phyloP scores from a whole-genome alignment of 2,329 filamentous ascomycete species.

The Apiospora arundinis region DNA sequence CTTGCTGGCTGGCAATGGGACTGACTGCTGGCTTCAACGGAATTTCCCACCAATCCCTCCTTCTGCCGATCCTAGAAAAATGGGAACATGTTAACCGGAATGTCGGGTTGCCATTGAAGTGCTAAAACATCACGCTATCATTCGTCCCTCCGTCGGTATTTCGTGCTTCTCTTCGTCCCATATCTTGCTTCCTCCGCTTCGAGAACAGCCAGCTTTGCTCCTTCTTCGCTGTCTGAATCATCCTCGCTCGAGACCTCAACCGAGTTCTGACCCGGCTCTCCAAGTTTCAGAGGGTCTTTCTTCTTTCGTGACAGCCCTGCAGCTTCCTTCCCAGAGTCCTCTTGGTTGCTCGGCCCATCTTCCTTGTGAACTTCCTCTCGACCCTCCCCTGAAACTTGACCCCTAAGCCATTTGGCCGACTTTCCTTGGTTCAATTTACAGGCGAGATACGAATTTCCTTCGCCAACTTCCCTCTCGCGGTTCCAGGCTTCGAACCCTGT shows the following conservation, averaged over 20 bases:
- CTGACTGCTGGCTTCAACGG: not conserved
- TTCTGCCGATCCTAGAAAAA: not conserved
- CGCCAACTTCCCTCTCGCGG: not conserved
- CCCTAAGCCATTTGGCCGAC: not conserved
- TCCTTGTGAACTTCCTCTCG: not conserved
- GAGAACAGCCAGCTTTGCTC: not conserved
- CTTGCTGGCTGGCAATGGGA: not conserved
- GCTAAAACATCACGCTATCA: not conserved
- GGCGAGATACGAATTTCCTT: not conserved
- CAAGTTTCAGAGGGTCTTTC: not conserved
- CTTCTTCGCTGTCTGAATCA: not conserved
- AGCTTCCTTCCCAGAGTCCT: not conserved
- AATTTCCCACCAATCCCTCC: not conserved
- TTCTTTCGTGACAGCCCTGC: not conserved
- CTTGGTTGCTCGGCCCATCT: not conserved
- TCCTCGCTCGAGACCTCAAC: not conserved
- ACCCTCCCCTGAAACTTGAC: not conserved
- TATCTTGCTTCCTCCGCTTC: not conserved
- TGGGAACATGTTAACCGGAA: not conserved
- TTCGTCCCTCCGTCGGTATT: not conserved
- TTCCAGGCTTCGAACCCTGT: slow-evolving; percentile 1
- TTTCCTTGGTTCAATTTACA: slow-evolving; percentile 6
- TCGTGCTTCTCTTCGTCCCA: not conserved
- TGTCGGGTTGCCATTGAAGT: too few relatives aligned
- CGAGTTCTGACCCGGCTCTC: not conserved